phyloP scores from a whole-genome alignment of 257 asterid species.

The Scutellaria galericulata region DNA sequence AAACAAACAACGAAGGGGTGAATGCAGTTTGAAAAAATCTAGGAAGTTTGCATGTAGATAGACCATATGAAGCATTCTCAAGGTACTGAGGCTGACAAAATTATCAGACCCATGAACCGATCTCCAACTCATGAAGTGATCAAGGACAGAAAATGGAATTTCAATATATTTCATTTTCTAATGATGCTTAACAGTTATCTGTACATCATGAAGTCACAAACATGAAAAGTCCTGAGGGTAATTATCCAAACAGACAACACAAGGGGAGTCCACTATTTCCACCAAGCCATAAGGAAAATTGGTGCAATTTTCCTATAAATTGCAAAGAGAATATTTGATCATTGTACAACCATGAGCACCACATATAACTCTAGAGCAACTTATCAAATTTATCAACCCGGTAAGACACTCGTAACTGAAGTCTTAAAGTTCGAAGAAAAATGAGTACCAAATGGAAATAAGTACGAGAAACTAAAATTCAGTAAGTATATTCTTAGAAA shows the following conservation, averaged over 20 bases:
- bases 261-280: conserved; percentile 1
- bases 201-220: background rate
- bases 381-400: conserved; percentile 1
- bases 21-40: no score
- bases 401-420: background rate
- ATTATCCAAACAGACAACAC: conserved; percentile 10
- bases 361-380: conserved; percentile 1
- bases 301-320: background rate
- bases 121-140: no score
- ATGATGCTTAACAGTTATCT: background rate
- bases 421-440: background rate
- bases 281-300: background rate
- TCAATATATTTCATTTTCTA: background rate
- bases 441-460: background rate
- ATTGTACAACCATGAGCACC: background rate
- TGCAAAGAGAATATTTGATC: background rate
- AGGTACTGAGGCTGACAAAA: no score
- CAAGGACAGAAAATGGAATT: no score
- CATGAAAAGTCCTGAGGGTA: conserved; percentile 13
- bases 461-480: conserved; percentile 5
- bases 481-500: background rate
- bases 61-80: no score
- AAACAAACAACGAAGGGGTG: no score
- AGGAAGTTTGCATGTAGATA: no score
- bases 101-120: no score